A percentile compares a stretch with the other conserved stretches of the same genome.
Evolutionary conservation across 164 flowering plant species (phyloP).

Genomic region (Dillenia turbinata): DNA sequence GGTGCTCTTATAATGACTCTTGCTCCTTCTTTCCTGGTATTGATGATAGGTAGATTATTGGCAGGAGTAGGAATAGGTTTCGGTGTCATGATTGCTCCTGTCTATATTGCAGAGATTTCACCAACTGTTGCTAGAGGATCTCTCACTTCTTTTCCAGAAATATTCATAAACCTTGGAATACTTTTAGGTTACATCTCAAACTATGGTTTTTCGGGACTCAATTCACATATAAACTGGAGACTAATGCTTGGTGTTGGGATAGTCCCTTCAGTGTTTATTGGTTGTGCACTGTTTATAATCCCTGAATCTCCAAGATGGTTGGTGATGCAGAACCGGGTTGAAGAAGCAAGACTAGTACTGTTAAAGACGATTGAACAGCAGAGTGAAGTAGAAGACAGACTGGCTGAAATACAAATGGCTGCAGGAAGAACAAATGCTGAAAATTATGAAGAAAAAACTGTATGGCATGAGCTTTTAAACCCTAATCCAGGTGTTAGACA

Average conservation of each 20-base stretch:
- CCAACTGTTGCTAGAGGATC: conserved; percentile 28
- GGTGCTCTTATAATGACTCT: conserved; percentile 35
- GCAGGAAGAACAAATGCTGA: conserved; percentile 16
- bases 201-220: conserved; percentile 32
- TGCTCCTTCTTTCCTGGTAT: conserved; percentile 24
- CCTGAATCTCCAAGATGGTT: conserved; percentile 51
- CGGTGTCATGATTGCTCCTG: conserved; percentile 38
- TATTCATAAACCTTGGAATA: conserved; percentile 38
- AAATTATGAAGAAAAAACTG: conserved; percentile 20
- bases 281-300: conserved; percentile 26
- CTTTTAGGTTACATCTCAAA: conserved; percentile 39
- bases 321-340: conserved; percentile 31
- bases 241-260: conserved; percentile 38
- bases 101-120: conserved; percentile 41
- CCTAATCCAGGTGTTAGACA: conserved; percentile 31
- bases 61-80: conserved; percentile 40
- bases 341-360: conserved; percentile 33
- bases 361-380: conserved; percentile 23
- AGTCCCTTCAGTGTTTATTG: conserved; percentile 33
- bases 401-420: conserved; percentile 29
- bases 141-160: conserved; percentile 41
- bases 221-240: conserved; percentile 29
- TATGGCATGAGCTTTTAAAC: conserved; percentile 33
- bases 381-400: conserved; percentile 25
- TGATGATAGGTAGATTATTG: conserved; percentile 32